Evolutionary conservation across 2,329 filamentous ascomycete species (phyloP).

Genomic region (Pseudogymnoascus sp.): DNA sequence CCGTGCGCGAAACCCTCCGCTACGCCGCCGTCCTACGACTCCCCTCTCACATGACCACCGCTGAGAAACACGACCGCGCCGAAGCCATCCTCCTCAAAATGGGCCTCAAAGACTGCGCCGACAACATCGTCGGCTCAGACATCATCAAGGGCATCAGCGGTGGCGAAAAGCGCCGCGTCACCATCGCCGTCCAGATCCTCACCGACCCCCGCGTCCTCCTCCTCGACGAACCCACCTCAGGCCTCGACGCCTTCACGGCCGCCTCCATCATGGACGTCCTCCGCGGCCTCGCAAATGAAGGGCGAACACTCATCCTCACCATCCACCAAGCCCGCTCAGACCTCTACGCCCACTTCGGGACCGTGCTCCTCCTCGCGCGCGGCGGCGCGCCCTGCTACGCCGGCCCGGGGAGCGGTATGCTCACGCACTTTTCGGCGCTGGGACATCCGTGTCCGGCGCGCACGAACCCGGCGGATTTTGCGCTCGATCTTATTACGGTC

Average conservation of each 20-base stretch:
- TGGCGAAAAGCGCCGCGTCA: constrained; percentile 69
- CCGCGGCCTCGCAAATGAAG: constrained; percentile 60
- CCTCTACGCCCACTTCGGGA: constrained; percentile 62
- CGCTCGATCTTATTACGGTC: constrained; percentile 67
- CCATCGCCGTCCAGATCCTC: constrained; percentile 69
- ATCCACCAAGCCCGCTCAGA: constrained; percentile 72
- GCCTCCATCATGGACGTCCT: constrained; percentile 69
- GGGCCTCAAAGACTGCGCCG: constrained; percentile 69
- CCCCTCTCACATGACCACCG: constrained; percentile 59
- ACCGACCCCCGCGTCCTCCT: constrained; percentile 66
- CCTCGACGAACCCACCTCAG: constrained; percentile 69
- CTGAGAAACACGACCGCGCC: constrained; percentile 58
- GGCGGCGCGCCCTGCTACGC: constrained; percentile 62
- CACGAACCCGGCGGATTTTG: constrained; percentile 72
- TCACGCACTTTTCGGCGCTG: constrained; percentile 51
- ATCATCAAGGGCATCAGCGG: constrained; percentile 71
- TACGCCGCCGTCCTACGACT: constrained; percentile 65
- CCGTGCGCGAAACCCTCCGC: constrained; percentile 64
- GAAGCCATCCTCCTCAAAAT: constrained; percentile 67
- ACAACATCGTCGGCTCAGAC: constrained; percentile 65
- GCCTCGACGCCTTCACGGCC: constrained; percentile 70
- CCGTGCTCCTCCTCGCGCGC: constrained; percentile 60
- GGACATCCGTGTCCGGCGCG: constrained; percentile 59
- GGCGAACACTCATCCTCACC: constrained; percentile 65
- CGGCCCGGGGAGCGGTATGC: constrained; percentile 54